Percentiles rank a stretch among this genome's conserved stretches.
These are phyloP conservation scores for Meyerozyma carpophila DNA, from an alignment of 1,139 yeast species.

Conservation along the genomic window DNA sequence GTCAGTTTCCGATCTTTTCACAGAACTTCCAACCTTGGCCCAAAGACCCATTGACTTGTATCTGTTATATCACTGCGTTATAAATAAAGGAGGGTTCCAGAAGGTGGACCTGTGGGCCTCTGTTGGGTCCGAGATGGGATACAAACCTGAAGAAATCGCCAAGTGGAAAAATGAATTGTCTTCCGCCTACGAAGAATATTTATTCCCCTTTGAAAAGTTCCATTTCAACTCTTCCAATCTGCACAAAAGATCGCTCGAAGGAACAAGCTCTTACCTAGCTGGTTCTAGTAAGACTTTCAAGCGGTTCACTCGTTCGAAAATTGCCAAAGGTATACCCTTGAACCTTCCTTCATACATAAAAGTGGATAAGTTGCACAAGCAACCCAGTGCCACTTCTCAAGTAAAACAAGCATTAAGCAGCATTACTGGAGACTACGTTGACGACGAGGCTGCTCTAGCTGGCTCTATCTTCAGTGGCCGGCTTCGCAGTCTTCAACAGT, in stretches of 20 bases:
- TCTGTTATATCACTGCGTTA: slow-evolving; percentile 45
- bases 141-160: slow-evolving; percentile 55
- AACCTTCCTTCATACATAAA: slow-evolving; percentile 37
- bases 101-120: slow-evolving; percentile 59
- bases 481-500: slow-evolving; percentile 1
- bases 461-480: slow-evolving; percentile 13
- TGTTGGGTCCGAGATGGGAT: slow-evolving; percentile 73
- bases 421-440: slow-evolving; percentile 10
- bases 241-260: neutral
- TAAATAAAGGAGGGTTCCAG: slow-evolving; percentile 53
- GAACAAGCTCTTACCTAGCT: slow-evolving; percentile 15
- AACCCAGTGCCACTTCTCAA: neutral
- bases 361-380: slow-evolving; percentile 8
- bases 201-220: slow-evolving; percentile 27
- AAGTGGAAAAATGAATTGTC: slow-evolving; percentile 67
- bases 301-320: slow-evolving; percentile 40
- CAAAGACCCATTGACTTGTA: slow-evolving; percentile 53
- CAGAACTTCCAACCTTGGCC: slow-evolving; percentile 44
- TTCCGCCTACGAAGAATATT: slow-evolving; percentile 42
- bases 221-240: neutral
- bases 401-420: slow-evolving; percentile 4
- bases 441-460: slow-evolving; percentile 7
- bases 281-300: slow-evolving; percentile 43
- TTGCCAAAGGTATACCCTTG: slow-evolving; percentile 46
- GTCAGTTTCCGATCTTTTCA: slow-evolving; percentile 23